phyloP scores from a whole-genome alignment of 352 stramenopile species.

The Pythium myriotylum region DNA sequence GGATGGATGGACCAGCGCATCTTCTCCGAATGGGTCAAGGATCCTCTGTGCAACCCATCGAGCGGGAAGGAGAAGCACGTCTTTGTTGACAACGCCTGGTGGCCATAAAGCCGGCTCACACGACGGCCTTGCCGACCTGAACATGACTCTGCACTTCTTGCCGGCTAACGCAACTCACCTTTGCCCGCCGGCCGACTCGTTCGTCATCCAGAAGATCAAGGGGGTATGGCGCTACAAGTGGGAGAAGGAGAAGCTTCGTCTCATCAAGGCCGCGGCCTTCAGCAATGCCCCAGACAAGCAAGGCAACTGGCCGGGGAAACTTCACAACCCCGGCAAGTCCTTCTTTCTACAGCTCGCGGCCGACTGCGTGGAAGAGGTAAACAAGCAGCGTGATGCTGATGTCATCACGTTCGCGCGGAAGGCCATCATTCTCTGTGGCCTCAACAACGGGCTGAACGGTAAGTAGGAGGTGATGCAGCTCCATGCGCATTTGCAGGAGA shows the following conservation, averaged over 20 bases:
- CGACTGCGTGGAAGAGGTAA: conserved; percentile 12
- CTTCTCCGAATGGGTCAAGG: conserved; percentile 7
- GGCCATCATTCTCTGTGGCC: conserved; percentile 25
- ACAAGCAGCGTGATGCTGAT: conserved; percentile 13
- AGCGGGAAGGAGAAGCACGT: too few relatives aligned
- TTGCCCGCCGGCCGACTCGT: neutral
- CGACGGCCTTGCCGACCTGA: neutral
- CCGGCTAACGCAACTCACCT: neutral
- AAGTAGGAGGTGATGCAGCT: conserved; percentile 21
- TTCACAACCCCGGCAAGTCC: conserved; percentile 12
- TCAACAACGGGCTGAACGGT: conserved; percentile 16
- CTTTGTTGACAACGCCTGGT: too few relatives aligned
- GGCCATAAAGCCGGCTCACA: neutral
- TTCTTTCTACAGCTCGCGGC: conserved; percentile 16
- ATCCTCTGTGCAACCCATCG: neutral
- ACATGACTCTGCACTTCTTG: neutral
- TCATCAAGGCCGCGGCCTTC: neutral
- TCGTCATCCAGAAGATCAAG: neutral
- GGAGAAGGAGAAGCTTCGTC: conserved; percentile 19
- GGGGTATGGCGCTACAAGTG: neutral
- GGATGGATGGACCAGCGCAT: conserved; percentile 12
- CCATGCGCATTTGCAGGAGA: conserved; percentile 12
- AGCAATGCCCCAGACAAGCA: conserved; percentile 14
- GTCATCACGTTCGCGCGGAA: conserved; percentile 25
- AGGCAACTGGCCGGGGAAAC: conserved; percentile 17